These are phyloP conservation scores for Blastocystis sp. DNA, from an alignment of 352 stramenopile species.

Conservation along the genomic window DNA sequence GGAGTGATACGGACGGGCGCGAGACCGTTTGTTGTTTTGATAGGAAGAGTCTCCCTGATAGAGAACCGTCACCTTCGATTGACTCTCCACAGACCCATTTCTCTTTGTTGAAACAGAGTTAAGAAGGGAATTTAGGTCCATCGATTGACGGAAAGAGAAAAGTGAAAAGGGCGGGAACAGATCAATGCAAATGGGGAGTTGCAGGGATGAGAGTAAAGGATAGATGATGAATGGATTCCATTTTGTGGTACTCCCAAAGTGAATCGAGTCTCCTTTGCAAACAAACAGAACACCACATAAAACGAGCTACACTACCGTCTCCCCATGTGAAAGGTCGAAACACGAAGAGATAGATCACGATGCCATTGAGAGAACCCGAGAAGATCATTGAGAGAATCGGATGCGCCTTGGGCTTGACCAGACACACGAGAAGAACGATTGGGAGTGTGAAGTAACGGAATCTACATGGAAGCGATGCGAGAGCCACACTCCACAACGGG, in stretches of 20 bases:
- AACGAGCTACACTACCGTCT: conserved; percentile 69
- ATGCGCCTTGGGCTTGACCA: background rate
- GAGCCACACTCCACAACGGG: background rate
- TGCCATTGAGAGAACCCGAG: conserved; percentile 66
- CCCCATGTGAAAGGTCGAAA: conserved; percentile 69
- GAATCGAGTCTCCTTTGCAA: too few species aligned
- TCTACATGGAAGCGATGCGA: background rate
- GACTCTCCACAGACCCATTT: too few species aligned
- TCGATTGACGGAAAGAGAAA: too few species aligned
- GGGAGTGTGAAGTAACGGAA: conserved; percentile 28
- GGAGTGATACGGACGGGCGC: background rate
- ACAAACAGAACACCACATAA: conserved; percentile 69
- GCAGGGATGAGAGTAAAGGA: too few species aligned
- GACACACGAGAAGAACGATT: background rate
- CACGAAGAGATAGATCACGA: conserved; percentile 70
- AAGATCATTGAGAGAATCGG: conserved; percentile 57
- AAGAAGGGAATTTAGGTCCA: too few species aligned
- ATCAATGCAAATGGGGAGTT: too few species aligned
- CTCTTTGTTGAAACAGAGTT: too few species aligned
- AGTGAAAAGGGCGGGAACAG: too few species aligned
- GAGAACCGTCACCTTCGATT: background rate
- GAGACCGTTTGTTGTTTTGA: background rate
- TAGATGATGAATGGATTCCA: too few species aligned
- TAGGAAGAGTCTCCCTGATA: background rate
- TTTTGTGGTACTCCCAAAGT: too few species aligned